Evolutionary conservation across 257 asterid species (phyloP).

Genomic region (Scutellaria baicalensis): DNA sequence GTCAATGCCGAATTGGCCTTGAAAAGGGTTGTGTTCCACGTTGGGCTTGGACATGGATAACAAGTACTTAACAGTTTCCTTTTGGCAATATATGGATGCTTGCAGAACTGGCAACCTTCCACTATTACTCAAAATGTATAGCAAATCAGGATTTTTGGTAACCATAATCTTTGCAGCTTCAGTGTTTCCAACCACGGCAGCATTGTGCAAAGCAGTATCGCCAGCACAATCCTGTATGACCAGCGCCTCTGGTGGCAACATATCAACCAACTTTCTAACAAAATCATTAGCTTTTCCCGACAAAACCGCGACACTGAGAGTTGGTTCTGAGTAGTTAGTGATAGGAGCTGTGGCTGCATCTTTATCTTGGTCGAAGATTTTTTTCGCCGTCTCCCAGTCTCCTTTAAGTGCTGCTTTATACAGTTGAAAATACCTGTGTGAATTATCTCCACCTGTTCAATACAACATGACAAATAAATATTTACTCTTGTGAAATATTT

Average conservation of each 20-base stretch:
- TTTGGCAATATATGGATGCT: neutral
- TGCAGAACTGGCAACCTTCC: neutral
- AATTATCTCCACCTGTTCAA: neutral
- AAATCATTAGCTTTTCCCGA: neutral
- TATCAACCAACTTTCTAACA: neutral
- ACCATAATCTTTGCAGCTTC: neutral
- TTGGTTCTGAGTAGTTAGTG: neutral
- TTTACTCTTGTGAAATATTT: too few relatives aligned
- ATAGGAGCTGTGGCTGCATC: neutral
- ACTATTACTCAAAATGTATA: neutral
- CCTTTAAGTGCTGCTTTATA: neutral
- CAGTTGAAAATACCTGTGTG: neutral
- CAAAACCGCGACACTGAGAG: neutral
- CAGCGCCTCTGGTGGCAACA: neutral
- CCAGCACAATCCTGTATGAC: neutral
- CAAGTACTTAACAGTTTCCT: neutral
- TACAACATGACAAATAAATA: too few relatives aligned
- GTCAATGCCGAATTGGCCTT: neutral
- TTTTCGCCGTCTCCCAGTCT: neutral
- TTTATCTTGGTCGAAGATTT: too few relatives aligned
- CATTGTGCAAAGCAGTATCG: constrained; percentile 7
- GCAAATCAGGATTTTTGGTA: neutral
- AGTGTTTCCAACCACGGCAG: constrained; percentile 1
- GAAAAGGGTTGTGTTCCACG: neutral
- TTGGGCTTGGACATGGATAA: neutral